Evolutionary conservation across 2,329 filamentous ascomycete genomes (phyloP), one percentile per base, ranked within the genome.

Genomic region (Neurospora crassa): DNA sequence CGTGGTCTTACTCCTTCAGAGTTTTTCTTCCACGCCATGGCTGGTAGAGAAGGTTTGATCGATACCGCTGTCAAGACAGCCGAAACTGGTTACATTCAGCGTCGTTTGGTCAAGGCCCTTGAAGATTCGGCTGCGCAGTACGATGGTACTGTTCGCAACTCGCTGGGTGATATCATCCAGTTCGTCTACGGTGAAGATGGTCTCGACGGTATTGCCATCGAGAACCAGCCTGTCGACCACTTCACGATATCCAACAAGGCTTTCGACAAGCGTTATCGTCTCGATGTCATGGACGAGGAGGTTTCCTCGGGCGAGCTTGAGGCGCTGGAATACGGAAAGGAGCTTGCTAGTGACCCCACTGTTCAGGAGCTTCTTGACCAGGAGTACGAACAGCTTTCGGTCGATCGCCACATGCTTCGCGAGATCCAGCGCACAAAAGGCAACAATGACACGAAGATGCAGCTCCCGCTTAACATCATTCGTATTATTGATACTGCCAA

Each of bases 1-100:
- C 92, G 96, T 85, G 96, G 96, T 71, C 84, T 99, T 72, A 99
- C 96, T 0, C 96, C 96, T 0, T 91, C 92, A 0, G 96, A 99
- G 77, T 99, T 99, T 84, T 99, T 97, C 85, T 99, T 99, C 87
- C 96, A 99, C 88, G 96, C 96, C 79, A 99, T 99, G 96, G 96
- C 96, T 86, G 96, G 96, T 93, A 90, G 96, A 85, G 96, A 99
- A 83, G 96, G 96, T 97, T 87, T 99, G 70, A 99, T 99, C 77
- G 96, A 99, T 87, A 99, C 96, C 69, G 96, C 96, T 75, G 96
- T 99, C 83, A 99, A 99, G 88, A 99, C 96, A 75, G 96, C 96
- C 24, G 96, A 99, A 82, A 99, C 96, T 71, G 96, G 96, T 83
- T 99, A 99, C 81, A 99, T 99, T 75, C 96, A 99, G 82, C 93